Base-by-base conservation (phyloP, 768 basidiomycete genomes). In the Pleurotus tuber-regium region DNA sequence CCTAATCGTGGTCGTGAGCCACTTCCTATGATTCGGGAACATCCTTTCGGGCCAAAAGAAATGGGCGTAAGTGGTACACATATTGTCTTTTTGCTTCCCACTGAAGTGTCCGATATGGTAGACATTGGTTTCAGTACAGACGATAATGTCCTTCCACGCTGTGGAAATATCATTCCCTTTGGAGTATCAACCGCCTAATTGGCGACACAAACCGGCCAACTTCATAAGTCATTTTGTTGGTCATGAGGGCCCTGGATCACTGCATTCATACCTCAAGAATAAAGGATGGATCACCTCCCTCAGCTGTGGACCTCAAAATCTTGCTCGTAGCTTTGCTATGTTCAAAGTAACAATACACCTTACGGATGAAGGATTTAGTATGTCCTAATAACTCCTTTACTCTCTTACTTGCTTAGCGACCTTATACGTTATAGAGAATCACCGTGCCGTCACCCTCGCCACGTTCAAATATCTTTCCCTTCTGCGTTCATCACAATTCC, bases 211-310 rank as follows among this genome's bases (percentile, higher is more conserved):
- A 68, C 93, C 95, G 3, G 81, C 75, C 4, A 66, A 79, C 50
- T 87, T 91, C 65, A 63, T 98, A 19, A 76, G 83, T 3, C 89
- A 94, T 62, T 84, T 96, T 61, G 68, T 93, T 26, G 94, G 94
- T 0, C 92, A 98, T 62, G 94, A 98, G 69, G 94, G 94, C 1
- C 84, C 87, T 29, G 96, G 96, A 1, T 98, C 96, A 1, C 70
- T 98, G 25, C 79, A 90, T 59, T 91, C 93, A 1, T 92, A 93
- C 64, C 76, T 99, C 51, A 98, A 96, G 71, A 75, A 77, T 55
- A 88, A 87, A 61, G 90, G 92, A 2, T 96, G 93, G 92, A 78
- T 89, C 30, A 92, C 86, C 24, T 74, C 75, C 10, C 71, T 98
- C 43, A 82, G 77, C 50, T 76, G 84, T 38, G 92, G 88, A 1